Conservation (phyloP, 495 filamentous ascomycete species). For the Cercophora scortea region DNA sequence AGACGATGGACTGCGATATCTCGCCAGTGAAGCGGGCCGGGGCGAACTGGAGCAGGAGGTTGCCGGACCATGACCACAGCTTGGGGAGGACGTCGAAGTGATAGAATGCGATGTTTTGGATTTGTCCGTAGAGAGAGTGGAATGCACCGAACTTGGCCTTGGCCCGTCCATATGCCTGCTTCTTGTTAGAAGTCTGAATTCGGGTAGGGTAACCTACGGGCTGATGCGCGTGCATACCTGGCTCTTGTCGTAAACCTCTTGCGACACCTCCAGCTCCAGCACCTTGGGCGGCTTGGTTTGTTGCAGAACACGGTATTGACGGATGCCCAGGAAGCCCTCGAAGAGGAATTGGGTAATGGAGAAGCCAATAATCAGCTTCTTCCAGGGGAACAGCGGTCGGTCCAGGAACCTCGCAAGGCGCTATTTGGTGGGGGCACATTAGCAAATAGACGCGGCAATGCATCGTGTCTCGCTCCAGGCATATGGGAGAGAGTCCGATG, state of each 20-base stretch:
- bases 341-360: conserved; percentile 81
- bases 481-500: no score
- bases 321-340: conserved; percentile 73
- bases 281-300: conserved; percentile 74
- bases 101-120: conserved; percentile 80
- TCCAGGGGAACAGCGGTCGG: conserved; percentile 92
- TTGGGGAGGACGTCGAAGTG: conserved; percentile 85
- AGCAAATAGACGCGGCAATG: not conserved
- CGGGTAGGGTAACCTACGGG: not conserved
- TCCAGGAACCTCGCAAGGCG: conserved; percentile 82
- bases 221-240: conserved; percentile 34
- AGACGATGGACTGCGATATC: conserved; percentile 87
- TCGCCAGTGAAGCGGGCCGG: conserved; percentile 79
- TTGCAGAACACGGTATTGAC: conserved; percentile 80
- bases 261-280: conserved; percentile 74
- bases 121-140: conserved; percentile 71
- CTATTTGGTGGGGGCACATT: conserved; percentile 34
- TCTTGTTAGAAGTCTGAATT: not conserved
- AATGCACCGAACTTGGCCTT: conserved; percentile 85
- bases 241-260: conserved; percentile 89
- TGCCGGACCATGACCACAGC: conserved; percentile 76
- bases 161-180: conserved; percentile 79
- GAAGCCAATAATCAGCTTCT: conserved; percentile 89
- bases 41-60: conserved; percentile 61
- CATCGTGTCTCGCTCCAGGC: no score